A percentile compares a stretch with the other conserved stretches of the same genome.
Evolutionary conservation across 345 rosid genomes (phyloP).

Genomic region (Populus ilicifolia): DNA sequence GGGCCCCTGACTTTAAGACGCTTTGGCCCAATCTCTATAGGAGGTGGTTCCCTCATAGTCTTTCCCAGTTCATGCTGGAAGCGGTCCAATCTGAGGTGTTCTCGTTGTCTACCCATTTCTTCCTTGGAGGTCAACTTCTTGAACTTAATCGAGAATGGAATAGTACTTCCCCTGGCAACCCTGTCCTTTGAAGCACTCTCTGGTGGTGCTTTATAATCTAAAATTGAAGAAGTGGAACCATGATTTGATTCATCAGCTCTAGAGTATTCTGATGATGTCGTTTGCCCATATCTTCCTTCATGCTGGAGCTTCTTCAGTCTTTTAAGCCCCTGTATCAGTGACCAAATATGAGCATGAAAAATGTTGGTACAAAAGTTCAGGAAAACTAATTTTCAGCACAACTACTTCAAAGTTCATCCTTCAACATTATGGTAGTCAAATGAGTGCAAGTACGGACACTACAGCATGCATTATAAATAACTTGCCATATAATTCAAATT

Average conservation of each 20-base stretch:
- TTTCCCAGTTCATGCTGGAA: slow-evolving; percentile 32
- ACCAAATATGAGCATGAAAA: neutral
- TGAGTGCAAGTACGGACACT: neutral
- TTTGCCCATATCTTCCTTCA: slow-evolving; percentile 38
- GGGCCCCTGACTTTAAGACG: slow-evolving; percentile 68
- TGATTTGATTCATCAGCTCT: slow-evolving; percentile 30
- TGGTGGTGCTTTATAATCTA: slow-evolving; percentile 31
- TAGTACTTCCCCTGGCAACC: slow-evolving; percentile 30
- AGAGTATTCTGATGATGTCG: slow-evolving; percentile 19
- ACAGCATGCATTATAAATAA: neutral
- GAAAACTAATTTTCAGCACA: neutral
- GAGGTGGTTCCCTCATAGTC: slow-evolving; percentile 35
- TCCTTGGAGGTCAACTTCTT: slow-evolving; percentile 41
- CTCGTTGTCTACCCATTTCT: slow-evolving; percentile 27
- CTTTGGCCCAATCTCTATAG: slow-evolving; percentile 51
- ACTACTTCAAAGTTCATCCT: neutral
- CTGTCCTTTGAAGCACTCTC: slow-evolving; percentile 30
- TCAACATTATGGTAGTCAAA: neutral
- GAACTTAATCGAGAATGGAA: slow-evolving; percentile 47
- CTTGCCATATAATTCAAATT: neutral
- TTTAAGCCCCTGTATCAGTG: slow-evolving; percentile 43
- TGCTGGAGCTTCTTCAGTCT: slow-evolving; percentile 54
- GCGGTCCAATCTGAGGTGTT: slow-evolving; percentile 31
- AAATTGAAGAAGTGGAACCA: slow-evolving; percentile 3
- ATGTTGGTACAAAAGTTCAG: too few species aligned